Percentiles rank a stretch among this genome's conserved stretches.
phyloP scores from a whole-genome alignment of 257 asterid species.

The Ballota nigra region DNA sequence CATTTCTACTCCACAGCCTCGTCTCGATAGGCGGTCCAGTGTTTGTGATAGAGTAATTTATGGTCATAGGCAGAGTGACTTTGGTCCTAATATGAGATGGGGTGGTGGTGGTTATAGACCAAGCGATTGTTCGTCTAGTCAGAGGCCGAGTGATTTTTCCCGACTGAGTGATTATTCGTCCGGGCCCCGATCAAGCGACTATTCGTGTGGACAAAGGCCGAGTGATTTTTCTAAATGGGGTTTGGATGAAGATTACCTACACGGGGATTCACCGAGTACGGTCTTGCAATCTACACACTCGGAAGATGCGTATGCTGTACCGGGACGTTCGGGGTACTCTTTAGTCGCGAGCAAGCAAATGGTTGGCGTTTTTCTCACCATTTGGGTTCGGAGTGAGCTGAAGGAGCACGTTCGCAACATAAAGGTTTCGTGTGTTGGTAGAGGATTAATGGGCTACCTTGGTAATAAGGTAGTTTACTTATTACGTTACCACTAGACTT shows the following conservation, averaged over 20 bases:
- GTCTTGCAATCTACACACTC: conserved; percentile 44
- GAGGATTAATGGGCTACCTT: conserved; percentile 96
- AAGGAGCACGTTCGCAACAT: conserved; percentile 74
- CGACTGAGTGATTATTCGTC: conserved; percentile 31
- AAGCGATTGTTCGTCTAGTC: conserved; percentile 57
- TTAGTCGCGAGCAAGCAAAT: conserved; percentile 87
- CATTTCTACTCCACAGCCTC: conserved; percentile 55
- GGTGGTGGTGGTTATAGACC: conserved; percentile 57
- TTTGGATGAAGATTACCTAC: conserved; percentile 67
- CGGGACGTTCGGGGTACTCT: conserved; percentile 56
- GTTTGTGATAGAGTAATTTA: conserved; percentile 75
- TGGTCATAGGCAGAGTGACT: conserved; percentile 72
- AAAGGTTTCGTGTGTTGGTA: conserved; percentile 83
- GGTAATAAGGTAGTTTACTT: conserved; percentile 77
- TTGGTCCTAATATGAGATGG: conserved; percentile 43
- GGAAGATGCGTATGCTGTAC: conserved; percentile 45
- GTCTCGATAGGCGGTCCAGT: conserved; percentile 71
- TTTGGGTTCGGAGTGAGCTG: conserved; percentile 82
- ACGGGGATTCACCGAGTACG: conserved; percentile 76
- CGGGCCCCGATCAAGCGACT: conserved; percentile 43
- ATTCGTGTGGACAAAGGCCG: conserved; percentile 69
- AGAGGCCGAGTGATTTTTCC: conserved; percentile 39
- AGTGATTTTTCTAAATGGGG: conserved; percentile 90
- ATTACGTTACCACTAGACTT: too few relatives aligned
- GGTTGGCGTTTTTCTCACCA: conserved; percentile 87